phyloP scores from a whole-genome alignment of 176 grass and related monocot genomes.

The Poa annua region DNA sequence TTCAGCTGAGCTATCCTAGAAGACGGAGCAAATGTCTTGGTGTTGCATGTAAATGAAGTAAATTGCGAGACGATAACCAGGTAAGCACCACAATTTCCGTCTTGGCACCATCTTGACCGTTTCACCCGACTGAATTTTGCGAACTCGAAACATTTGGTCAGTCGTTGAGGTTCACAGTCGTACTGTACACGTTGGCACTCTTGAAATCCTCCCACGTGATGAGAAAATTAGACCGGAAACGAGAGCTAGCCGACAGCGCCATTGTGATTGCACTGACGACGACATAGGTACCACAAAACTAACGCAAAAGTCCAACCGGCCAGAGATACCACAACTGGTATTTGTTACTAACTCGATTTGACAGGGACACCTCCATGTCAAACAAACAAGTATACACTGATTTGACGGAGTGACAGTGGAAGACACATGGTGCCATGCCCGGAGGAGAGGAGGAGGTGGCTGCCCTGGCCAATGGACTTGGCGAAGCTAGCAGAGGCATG shows the following conservation, averaged over 20 bases:
- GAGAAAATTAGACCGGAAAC: background rate
- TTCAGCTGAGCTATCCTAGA: too few species aligned
- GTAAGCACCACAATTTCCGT: too few species aligned
- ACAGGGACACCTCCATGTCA: conserved; percentile 6
- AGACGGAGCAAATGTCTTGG: too few species aligned
- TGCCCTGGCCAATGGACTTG: background rate
- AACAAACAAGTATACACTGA: background rate
- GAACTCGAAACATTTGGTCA: background rate
- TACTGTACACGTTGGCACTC: background rate
- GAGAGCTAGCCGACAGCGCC: background rate
- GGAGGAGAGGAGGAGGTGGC: background rate
- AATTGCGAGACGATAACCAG: too few species aligned
- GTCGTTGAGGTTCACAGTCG: background rate
- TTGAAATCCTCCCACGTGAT: background rate
- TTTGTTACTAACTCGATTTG: conserved; percentile 5
- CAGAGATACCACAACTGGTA: background rate
- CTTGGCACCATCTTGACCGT: background rate
- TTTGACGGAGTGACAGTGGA: background rate
- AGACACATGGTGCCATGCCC: background rate
- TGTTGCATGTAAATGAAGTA: too few species aligned
- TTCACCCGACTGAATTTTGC: background rate
- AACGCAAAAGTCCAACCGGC: background rate
- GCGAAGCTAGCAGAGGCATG: background rate
- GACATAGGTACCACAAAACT: conserved; percentile 39
- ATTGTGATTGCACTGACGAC: background rate